A percentile compares a stretch with the other conserved stretches of the same genome.
These are phyloP conservation scores for Boletellus dicymbophilus DNA, from an alignment of 1,284 basidiomycete genomes.

Conservation along the genomic window DNA sequence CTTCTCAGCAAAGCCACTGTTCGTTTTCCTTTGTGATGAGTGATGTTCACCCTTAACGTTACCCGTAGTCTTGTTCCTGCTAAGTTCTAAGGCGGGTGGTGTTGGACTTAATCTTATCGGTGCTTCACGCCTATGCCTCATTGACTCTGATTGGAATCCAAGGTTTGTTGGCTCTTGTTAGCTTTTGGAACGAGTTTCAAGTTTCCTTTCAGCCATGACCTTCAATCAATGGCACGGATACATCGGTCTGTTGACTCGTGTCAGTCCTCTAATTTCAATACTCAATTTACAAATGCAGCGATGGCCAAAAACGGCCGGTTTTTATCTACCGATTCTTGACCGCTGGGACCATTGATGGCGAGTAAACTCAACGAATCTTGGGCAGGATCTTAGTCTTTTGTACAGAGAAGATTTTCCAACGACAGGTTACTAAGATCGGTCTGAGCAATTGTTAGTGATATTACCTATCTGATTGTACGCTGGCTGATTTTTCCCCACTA, in stretches of 20 bases:
- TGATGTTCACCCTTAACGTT: conserved; percentile 10
- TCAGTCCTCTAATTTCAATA: background rate
- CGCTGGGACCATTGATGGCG: conserved; percentile 77
- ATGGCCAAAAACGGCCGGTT: conserved; percentile 92
- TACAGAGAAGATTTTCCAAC: conserved; percentile 84
- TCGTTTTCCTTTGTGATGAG: conserved; percentile 27
- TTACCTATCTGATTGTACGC: background rate
- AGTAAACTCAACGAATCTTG: conserved; percentile 12
- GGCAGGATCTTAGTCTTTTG: conserved; percentile 1
- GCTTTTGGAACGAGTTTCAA: background rate
- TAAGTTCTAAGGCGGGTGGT: conserved; percentile 96
- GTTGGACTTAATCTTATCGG: conserved; percentile 94
- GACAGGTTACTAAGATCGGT: conserved; percentile 96
- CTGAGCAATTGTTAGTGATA: conserved; percentile 77
- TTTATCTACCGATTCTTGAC: conserved; percentile 95
- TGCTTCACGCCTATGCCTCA: conserved; percentile 79
- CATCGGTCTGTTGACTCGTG: conserved; percentile 62
- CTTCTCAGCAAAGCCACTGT: conserved; percentile 72
- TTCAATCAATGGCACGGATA: conserved; percentile 98
- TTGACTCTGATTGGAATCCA: conserved; percentile 98
- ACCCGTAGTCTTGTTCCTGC: conserved; percentile 83
- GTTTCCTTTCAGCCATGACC: conserved; percentile 64
- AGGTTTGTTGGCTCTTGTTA: conserved; percentile 47
- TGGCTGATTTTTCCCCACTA: conserved; percentile 29
- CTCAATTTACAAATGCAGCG: conserved; percentile 48